Evolutionary conservation across 331 rosid genomes (phyloP), one percentile per base, ranked within the genome.

Genomic region (Acacia concinna): DNA sequence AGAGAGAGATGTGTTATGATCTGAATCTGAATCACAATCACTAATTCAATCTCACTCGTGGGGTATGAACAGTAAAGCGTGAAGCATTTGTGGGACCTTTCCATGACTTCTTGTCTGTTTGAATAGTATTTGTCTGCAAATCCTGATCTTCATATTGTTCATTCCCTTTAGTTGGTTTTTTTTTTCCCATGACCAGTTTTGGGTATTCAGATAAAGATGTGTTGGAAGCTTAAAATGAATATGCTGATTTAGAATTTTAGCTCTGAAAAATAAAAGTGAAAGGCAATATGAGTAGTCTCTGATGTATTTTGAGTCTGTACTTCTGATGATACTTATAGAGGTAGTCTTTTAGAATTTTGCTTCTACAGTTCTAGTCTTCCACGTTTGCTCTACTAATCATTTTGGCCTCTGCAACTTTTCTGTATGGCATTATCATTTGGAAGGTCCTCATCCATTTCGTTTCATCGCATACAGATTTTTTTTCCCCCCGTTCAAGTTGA

Each of bases 51-150:
- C 14, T 9, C 81, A 81, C 84, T 59, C 86, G 86, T 79, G 89
- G 54, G 82, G 76, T 65, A 78, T 76, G 27, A 6, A 70, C 83
- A 85, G 68, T 84, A 28, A 60, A 60, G n/a, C 0, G 21, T 9
- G 21, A 35, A 59, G 54, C 78, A 73, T 80, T 84, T 87, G 81
- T 68, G 90, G 79, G 73, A 68, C 80, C 79, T 74, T 81, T 82
- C 71, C 60, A 38, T 62, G 87, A 88, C 85, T 14, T 52, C 21
- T 32, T 59, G 63, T 41, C 78, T 34, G 35, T 34, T 60, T 60
- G n/a, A 60, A 28, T 28, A 28, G 9, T 60, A 3, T 13, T 59
- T 28, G 32, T 57, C 32, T 25, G 67, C 66, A 27, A 60, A 28
- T 60, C 34, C 34, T 23, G 32, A 57, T 25, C 34, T 25, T 57